These are phyloP conservation scores for Cicer judaicum DNA, from an alignment of 306 rosid species.

Conservation along the genomic window DNA sequence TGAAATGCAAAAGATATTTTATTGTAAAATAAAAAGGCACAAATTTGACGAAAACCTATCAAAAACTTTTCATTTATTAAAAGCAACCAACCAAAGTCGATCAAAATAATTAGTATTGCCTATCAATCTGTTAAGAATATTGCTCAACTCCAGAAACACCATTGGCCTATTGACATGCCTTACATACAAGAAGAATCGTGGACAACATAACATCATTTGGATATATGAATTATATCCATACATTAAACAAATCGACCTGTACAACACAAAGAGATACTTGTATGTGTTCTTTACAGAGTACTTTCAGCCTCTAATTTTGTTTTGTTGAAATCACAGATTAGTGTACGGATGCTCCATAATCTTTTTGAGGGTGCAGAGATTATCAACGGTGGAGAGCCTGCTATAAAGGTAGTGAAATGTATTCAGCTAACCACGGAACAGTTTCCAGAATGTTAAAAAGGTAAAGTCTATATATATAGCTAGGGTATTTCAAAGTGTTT, in stretches of 20 bases:
- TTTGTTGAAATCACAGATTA: conserved; percentile 47
- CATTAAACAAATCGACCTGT: conserved; percentile 66
- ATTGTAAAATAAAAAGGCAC: background rate
- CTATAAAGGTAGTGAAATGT: conserved; percentile 25
- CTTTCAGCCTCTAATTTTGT: conserved; percentile 53
- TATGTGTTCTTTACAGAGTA: conserved; percentile 67
- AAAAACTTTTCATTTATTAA: conserved; percentile 33
- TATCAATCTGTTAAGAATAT: conserved; percentile 35
- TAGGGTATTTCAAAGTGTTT: conserved; percentile 8
- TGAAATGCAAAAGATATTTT: too few relatives aligned
- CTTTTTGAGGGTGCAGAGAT: conserved; percentile 45
- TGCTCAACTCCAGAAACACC: conserved; percentile 41
- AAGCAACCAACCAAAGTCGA: conserved; percentile 36
- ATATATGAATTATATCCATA: conserved; percentile 55
- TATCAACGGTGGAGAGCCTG: conserved; percentile 54
- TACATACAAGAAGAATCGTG: conserved; percentile 44
- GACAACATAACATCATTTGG: conserved; percentile 51
- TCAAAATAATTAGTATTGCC: conserved; percentile 45
- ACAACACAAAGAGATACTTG: conserved; percentile 63
- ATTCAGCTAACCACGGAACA: background rate
- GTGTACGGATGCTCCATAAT: conserved; percentile 49
- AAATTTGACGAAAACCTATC: conserved; percentile 22
- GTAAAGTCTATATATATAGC: conserved; percentile 40
- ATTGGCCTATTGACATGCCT: conserved; percentile 41
- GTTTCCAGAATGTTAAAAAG: background rate